phyloP scores from a whole-genome alignment of 441 rosid species.

The Corymbia calophylla region DNA sequence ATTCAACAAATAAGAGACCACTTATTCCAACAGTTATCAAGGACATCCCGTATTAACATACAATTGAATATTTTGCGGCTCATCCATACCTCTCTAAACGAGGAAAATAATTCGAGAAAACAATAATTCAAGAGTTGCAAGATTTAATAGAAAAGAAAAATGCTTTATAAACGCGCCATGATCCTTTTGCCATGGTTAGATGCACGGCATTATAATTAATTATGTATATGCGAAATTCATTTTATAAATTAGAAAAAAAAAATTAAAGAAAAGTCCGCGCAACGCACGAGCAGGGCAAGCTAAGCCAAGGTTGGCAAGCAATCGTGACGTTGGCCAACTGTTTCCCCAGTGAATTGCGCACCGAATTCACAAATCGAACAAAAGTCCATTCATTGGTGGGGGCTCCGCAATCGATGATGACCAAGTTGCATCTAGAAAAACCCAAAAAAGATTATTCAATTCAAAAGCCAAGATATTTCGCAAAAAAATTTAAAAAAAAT shows the following conservation, averaged over 20 bases:
- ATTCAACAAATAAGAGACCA: neutral
- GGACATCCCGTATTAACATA: neutral
- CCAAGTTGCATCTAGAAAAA: neutral
- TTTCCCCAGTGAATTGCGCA: neutral
- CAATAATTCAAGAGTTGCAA: neutral
- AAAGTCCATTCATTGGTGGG: neutral
- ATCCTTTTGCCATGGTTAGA: neutral
- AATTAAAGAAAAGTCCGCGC: neutral
- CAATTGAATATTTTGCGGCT: neutral
- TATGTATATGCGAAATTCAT: neutral
- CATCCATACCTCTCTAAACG: neutral
- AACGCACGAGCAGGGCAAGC: neutral
- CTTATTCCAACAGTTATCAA: neutral
- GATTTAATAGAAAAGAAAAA: neutral
- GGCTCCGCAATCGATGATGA: neutral
- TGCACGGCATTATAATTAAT: neutral
- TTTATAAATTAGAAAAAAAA: neutral
- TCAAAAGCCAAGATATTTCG: neutral
- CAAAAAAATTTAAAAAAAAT: neutral
- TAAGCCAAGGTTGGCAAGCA: neutral
- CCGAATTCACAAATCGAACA: neutral
- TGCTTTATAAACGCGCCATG: neutral
- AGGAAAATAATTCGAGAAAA: neutral
- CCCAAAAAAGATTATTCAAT: neutral
- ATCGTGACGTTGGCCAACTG: neutral